Conservation (phyloP, 768 basidiomycete species). For the Auriscalpium vulgare region DNA sequence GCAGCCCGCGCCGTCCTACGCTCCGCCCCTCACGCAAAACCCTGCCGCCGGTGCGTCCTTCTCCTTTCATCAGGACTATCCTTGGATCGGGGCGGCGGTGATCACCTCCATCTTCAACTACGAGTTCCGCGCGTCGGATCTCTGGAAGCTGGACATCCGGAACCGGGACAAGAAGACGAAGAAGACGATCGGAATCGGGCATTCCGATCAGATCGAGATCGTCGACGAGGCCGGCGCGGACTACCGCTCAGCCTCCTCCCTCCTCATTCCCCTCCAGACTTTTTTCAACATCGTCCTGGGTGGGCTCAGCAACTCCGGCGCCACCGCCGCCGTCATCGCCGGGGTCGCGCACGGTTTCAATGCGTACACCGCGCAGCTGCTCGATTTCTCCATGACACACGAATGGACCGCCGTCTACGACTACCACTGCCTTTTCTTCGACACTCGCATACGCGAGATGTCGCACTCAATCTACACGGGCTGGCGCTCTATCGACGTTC, state of each 20-base stretch:
- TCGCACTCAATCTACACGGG: background rate
- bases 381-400: background rate
- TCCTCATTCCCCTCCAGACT: constrained; percentile 12
- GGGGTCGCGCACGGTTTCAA: background rate
- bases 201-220: constrained; percentile 6
- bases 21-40: background rate
- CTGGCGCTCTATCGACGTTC: background rate
- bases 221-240: constrained; percentile 6
- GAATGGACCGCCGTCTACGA: constrained; percentile 10
- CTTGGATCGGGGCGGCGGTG: constrained; percentile 1
- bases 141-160: constrained; percentile 11
- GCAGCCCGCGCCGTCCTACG: too few species aligned
- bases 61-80: background rate
- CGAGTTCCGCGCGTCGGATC: constrained; percentile 11
- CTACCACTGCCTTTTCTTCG: constrained; percentile 1
- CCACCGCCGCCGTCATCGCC: background rate
- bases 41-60: background rate
- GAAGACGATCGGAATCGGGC: constrained; percentile 1
- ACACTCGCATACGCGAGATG: background rate
- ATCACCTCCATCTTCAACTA: background rate
- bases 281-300: constrained; percentile 9
- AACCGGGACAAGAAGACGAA: constrained; percentile 10
- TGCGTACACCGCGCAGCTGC: constrained; percentile 5
- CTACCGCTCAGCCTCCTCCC: constrained; percentile 7
- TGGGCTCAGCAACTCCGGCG: background rate